A percentile compares a stretch with the other conserved stretches of the same genome.
phyloP scores from a whole-genome alignment of 2,329 filamentous ascomycete species.

The Pseudohalonectria lignicola region DNA sequence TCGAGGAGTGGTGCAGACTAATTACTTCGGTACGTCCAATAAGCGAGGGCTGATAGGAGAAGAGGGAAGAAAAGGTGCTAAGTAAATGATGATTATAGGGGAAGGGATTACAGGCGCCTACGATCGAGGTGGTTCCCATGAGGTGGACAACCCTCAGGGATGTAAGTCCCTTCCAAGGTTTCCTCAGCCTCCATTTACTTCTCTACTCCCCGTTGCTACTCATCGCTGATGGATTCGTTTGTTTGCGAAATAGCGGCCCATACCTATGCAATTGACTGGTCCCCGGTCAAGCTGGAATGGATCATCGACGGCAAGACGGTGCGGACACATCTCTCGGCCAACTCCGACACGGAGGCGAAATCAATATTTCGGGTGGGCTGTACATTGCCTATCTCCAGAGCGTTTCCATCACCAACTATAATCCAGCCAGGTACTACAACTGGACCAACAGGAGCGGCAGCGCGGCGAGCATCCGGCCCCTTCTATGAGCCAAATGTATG shows the following conservation, averaged over 20 bases:
- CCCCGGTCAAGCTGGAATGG: conserved; percentile 36
- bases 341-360: conserved; percentile 18
- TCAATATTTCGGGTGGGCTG: conserved; percentile 5
- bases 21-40: conserved; percentile 46
- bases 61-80: no score
- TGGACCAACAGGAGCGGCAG: conserved; percentile 5
- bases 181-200: no score
- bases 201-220: no score
- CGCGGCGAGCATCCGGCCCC: conserved; percentile 5
- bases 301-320: conserved; percentile 44
- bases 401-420: conserved; percentile 6
- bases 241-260: no score
- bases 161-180: no score
- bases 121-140: conserved; percentile 36
- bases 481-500: no score
- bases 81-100: no score
- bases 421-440: conserved; percentile 4
- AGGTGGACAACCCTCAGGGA: conserved; percentile 33
- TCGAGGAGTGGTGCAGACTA: conserved; percentile 28
- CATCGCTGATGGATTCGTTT: no score
- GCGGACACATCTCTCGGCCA: conserved; percentile 35
- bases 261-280: conserved; percentile 49
- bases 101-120: conserved; percentile 40
- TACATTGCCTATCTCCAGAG: conserved; percentile 7
- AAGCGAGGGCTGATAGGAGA: no score